Percentiles rank a stretch among this genome's conserved stretches.
phyloP scores from a whole-genome alignment of 495 filamentous ascomycete species.

The Aspergillus haitiensis region DNA sequence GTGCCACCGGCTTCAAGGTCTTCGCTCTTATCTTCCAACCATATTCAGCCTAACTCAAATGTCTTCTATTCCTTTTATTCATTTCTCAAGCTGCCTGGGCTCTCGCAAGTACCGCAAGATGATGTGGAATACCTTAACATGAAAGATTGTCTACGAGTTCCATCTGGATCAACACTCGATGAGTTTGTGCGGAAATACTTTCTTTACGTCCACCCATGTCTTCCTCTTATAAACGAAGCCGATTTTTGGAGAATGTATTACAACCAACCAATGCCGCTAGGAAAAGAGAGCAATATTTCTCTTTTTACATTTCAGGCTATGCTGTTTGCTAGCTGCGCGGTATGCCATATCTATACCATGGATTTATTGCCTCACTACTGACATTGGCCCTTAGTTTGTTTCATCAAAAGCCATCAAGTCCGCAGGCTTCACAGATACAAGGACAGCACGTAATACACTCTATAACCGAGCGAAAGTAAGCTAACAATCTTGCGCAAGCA shows the following conservation, averaged over 20 bases:
- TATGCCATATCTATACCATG: background rate
- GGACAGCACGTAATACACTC: constrained; percentile 8
- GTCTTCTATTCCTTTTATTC: constrained; percentile 8
- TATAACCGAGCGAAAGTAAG: constrained; percentile 9
- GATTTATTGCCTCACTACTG: background rate
- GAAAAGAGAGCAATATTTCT: background rate
- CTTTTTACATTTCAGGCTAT: constrained; percentile 14
- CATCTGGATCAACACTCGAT: constrained; percentile 1
- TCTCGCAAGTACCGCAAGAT: background rate
- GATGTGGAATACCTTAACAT: constrained; percentile 6
- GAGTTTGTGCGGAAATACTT: constrained; percentile 14
- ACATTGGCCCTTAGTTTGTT: constrained; percentile 1
- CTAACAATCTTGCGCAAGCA: too few species aligned
- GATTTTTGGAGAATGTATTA: constrained; percentile 14
- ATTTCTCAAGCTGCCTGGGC: constrained; percentile 11
- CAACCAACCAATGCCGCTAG: background rate
- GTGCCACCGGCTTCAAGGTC: background rate
- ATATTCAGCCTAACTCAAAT: background rate
- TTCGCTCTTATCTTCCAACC: background rate
- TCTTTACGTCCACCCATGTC: constrained; percentile 15
- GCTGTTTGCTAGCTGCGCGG: constrained; percentile 10
- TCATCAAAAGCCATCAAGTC: constrained; percentile 4
- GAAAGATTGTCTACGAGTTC: constrained; percentile 7
- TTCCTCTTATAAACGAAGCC: constrained; percentile 11
- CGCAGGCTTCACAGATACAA: constrained; percentile 2